Evolutionary conservation across 2,329 filamentous ascomycete species (phyloP), one percentile per base, ranked within the genome.

Genomic region (Venturia carpophila): DNA sequence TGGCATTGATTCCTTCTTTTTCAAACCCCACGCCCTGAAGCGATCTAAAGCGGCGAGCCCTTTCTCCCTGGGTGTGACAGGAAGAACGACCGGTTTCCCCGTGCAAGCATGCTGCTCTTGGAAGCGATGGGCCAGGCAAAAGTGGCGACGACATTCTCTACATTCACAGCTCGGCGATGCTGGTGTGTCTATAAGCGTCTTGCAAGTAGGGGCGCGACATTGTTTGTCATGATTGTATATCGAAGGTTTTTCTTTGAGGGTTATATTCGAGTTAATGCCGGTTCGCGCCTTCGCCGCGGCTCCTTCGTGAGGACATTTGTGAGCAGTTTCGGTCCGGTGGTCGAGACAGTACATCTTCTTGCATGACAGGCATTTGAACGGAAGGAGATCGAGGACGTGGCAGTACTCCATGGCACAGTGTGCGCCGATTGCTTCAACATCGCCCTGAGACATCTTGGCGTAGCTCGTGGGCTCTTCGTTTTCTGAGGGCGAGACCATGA

Each of bases 391-490:
- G 67, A 97, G 89, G 74, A 94, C 90, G 74, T 92, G 89, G 82
- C 94, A 99, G 81, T 91, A 95, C 69, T 88, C 81, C 77, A 90
- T 88, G 76, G 97, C 87, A 83, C 94, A 99, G 80, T 97, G 92
- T 68, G 85, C 85, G 76, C 94, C 94, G 70, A 97, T 88, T 30
- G 92, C 84, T 71, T 90, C 88, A 60, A 92, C 88, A 77, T 97
- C 92, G 74, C 82, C 83, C 71, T 86, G 83, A 72, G 88, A 82
- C 88, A 92, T 92, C 17, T 64, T 64, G 34, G 60, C 10, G 37
- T 42, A 42, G 42, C 39, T 42, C 21, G 34, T n/a, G 15, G 37
- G 60, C 42, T 42, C 37, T 5, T 42, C 21, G 60, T 42, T 42
- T 17, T 61, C 42, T 61, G 60, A 61, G 37, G 60, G 39, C 4